These are phyloP conservation scores for Ustanciosporium gigantosporum DNA, from an alignment of 1,284 basidiomycete species.

Conservation along the genomic window DNA sequence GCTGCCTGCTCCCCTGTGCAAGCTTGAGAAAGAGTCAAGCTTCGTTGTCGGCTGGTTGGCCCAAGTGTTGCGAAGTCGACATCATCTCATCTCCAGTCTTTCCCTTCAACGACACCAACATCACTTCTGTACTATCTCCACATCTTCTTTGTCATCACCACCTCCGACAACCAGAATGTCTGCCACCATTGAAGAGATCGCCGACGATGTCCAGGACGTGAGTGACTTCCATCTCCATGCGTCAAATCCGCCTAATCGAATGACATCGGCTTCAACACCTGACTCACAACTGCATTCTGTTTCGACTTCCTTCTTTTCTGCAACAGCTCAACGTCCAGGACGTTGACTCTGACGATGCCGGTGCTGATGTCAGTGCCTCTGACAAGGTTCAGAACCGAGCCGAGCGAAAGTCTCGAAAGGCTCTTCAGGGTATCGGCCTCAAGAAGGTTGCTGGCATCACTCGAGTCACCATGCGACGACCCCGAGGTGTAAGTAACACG, in stretches of 20 bases:
- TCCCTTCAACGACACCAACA: no score
- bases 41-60: no score
- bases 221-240: constrained; percentile 59
- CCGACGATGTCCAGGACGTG: constrained; percentile 66
- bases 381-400: constrained; percentile 80
- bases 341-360: constrained; percentile 67
- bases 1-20: no score
- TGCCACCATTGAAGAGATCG: constrained; percentile 77
- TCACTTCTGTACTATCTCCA: no score
- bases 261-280: no score
- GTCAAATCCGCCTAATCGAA: no score
- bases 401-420: constrained; percentile 60
- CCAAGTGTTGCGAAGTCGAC: no score
- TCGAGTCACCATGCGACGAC: constrained; percentile 88
- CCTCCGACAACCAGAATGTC: constrained; percentile 13
- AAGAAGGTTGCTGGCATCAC: constrained; percentile 91
- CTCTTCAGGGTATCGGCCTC: constrained; percentile 57
- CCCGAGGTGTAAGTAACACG: constrained; percentile 76
- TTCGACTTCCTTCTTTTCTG: constrained; percentile 34
- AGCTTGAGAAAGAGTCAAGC: no score
- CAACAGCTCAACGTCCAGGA: constrained; percentile 62
- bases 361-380: constrained; percentile 75
- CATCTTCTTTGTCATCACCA: no score
- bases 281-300: no score
- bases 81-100: no score